Conservation (phyloP, 208 protist species). For the Vickermania ingenoplastis region DNA sequence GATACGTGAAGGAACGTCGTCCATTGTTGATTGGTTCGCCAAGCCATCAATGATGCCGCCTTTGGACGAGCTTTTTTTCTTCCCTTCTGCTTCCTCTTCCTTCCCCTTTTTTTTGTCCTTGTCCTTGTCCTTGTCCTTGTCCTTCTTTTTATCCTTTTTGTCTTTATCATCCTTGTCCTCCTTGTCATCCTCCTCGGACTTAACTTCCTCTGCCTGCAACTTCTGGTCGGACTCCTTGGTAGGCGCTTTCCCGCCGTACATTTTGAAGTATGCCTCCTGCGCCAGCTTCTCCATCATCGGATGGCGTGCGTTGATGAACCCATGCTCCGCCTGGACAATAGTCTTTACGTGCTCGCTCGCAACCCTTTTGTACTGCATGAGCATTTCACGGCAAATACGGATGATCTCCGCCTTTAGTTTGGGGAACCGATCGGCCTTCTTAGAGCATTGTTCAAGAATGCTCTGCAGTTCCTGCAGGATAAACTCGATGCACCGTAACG, state of each 20-base stretch:
- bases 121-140: neutral
- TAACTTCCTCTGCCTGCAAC: neutral
- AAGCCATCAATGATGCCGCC: slow-evolving; percentile 32
- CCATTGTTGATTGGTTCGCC: slow-evolving; percentile 26
- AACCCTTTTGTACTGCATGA: slow-evolving; percentile 70
- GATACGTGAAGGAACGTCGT: slow-evolving; percentile 64
- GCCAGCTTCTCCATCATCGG: slow-evolving; percentile 78
- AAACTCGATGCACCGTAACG: slow-evolving; percentile 91
- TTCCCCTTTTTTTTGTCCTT: neutral
- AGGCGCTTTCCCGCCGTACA: slow-evolving; percentile 39
- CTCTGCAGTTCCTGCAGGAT: slow-evolving; percentile 95
- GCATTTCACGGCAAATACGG: slow-evolving; percentile 75
- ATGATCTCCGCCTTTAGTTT: slow-evolving; percentile 84
- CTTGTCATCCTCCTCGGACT: neutral
- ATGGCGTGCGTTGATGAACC: slow-evolving; percentile 96
- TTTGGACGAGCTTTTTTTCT: slow-evolving; percentile 14
- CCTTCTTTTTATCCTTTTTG: neutral
- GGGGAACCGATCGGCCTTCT: slow-evolving; percentile 81
- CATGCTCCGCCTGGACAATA: slow-evolving; percentile 92
- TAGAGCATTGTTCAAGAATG: slow-evolving; percentile 78
- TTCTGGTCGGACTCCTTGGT: no score
- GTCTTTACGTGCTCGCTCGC: slow-evolving; percentile 87
- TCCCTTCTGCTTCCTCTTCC: slow-evolving; percentile 3
- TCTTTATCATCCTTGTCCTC: neutral
- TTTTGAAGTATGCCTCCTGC: slow-evolving; percentile 66